Base-by-base conservation (phyloP, 1,284 basidiomycete genomes). In the Cutaneotrichosporon sp. region DNA sequence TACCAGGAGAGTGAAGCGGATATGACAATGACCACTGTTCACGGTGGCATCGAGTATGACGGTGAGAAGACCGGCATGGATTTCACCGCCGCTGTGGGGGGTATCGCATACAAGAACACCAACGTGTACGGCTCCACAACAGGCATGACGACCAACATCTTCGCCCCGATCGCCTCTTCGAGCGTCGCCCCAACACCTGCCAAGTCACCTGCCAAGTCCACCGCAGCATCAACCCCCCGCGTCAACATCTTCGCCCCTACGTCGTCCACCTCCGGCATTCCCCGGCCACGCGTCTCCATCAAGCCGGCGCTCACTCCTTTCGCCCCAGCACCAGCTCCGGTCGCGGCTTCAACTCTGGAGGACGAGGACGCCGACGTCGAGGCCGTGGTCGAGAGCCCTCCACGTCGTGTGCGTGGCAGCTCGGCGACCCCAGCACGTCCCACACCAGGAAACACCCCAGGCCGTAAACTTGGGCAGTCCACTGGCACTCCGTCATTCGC, bases 241-340 rank as follows among this genome's bases (percentile, higher is more conserved):
- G 5, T 41, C 27, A 57, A 57, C 25, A 50, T 52, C 17, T 57
- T 57, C 29, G 48, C 52, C 4, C 43, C 52, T 12, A 37, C 46
- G 1, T 26, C 47, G 1, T 16, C 17, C 1, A 22, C 27, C 14
- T 19, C 45, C 3, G 19, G 29, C 29, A 44, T 41, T 14, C 29
- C 42, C 9, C 27, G 29, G 5, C 42, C 29, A 4, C 27, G 42
- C 27, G 5, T 29, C 3, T 44, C 42, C 12, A 19, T 44, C 33
- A 42, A 47, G 29, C 43, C 42, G 16, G 29, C 42, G 4, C 29
- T 44, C 8, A 32, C 42, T 14, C 42, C 42, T 10, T 44, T 44
- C 42, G 42, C 42, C 16, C 42, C 42, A 4, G 29, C 27, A 17
- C 20, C 49, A 7, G 42, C 27, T 7, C 27, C 24, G n/a, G 32